These are phyloP conservation scores for Neocallimastix lanati DNA, from an alignment of 192 early-diverging fungal species.

Conservation along the genomic window DNA sequence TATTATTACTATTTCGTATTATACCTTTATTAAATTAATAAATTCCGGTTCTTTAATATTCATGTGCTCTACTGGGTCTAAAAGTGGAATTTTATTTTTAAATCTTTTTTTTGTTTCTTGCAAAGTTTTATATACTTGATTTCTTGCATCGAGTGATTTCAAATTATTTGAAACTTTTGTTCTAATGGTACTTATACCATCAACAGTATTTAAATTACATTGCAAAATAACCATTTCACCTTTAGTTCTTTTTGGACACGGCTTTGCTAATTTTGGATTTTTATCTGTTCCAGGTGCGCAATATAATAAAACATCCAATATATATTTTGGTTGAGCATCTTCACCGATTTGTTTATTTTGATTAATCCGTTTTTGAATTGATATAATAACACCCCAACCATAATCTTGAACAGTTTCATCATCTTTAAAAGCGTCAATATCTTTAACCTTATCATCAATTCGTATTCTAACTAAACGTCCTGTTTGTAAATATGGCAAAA, in stretches of 20 bases:
- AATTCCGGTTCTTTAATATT: slow-evolving; percentile 61
- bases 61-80: slow-evolving; percentile 85
- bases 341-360: slow-evolving; percentile 6
- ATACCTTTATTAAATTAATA: slow-evolving; percentile 42
- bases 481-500: slow-evolving; percentile 66
- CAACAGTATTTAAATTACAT: slow-evolving; percentile 51
- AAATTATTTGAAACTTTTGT: slow-evolving; percentile 56
- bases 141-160: slow-evolving; percentile 26
- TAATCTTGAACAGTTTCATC: slow-evolving; percentile 45
- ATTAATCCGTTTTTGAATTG: slow-evolving; percentile 36
- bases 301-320: slow-evolving; percentile 71
- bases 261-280: slow-evolving; percentile 11
- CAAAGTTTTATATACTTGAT: slow-evolving; percentile 42
- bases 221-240: slow-evolving; percentile 60
- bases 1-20: neutral
- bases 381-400: slow-evolving; percentile 83
- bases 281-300: slow-evolving; percentile 43
- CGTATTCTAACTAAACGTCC: slow-evolving; percentile 55
- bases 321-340: slow-evolving; percentile 27
- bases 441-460: slow-evolving; percentile 15
- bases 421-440: neutral
- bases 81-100: slow-evolving; percentile 47
- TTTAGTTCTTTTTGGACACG: slow-evolving; percentile 24
- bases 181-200: slow-evolving; percentile 54
- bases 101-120: slow-evolving; percentile 55